Evolutionary conservation across 2,329 filamentous ascomycete genomes (phyloP), one percentile per base, ranked within the genome.

Genomic region (Ophiosphaerella herpotricha): DNA sequence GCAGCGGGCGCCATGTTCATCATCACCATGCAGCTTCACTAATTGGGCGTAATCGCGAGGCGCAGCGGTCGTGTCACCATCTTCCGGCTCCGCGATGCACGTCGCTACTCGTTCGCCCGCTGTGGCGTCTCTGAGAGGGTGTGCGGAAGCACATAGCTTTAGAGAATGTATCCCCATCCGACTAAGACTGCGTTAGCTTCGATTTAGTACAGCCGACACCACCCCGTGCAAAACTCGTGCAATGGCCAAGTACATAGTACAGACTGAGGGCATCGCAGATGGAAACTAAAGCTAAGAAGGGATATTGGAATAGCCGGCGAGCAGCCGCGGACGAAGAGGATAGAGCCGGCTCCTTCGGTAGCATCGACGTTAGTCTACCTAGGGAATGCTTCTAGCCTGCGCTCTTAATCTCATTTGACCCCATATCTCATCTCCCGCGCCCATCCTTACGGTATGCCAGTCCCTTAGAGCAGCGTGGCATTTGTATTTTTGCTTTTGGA

Each of bases 11-110:
- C 14, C 11, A 34, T n/a, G 33, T 34, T 34, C 14, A 14, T 34
- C 33, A 34, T 34, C 13, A 34, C 14, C 11, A 39, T n/a, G 13
- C 5, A 9, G 18, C 18, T 31, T 16, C 39, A 24, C 49, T 50
- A 45, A 60, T 55, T 57, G 50, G 52, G 48, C 55, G 41, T 45
- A 46, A 46, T 21, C 51, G 54, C 37, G 42, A 46, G 56, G 57
- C 46, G 35, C 39, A 50, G 54, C 46, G 46, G 51, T 48, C 36
- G 43, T 52, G 42, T 43, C 34, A 56, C 43, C 31, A 38, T 46
- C 32, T 52, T 46, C 58, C 58, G 58, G 55, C 39, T 43, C 62
- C 62, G 60, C 62, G 58, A 52, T 54, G 61, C 61, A 58, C 40
- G 38, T 50, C 41, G 41, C 46, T 39, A 52, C 37, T 48, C 29